Conservation (phyloP, 2,329 filamentous ascomycete genomes). For the Emergomyces africanus region DNA sequence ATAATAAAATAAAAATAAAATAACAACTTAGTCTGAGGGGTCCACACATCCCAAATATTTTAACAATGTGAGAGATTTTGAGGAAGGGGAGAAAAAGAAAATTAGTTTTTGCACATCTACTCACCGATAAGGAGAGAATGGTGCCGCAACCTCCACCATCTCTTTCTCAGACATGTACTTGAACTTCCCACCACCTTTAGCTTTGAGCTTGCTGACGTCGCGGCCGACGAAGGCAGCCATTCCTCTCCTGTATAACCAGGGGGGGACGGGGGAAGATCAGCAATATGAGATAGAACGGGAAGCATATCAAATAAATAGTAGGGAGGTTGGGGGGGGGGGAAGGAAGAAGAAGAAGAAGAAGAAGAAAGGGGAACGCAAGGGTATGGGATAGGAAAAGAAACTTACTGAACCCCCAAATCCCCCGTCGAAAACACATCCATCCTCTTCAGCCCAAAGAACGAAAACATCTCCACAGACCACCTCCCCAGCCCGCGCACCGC, state of each 20-base stretch:
- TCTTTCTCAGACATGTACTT: conserved; percentile 96
- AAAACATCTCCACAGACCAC: conserved; percentile 98
- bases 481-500: conserved; percentile 75
- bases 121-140: conserved; percentile 68
- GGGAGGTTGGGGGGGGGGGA: neutral
- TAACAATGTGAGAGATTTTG: neutral
- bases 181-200: conserved; percentile 72
- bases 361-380: too few species aligned
- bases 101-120: conserved; percentile 13
- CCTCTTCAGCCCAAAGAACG: conserved; percentile 84
- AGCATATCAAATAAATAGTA: neutral
- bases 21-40: too few species aligned
- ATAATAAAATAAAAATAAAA: too few species aligned
- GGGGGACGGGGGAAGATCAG: neutral
- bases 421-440: conserved; percentile 89
- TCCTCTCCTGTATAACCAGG: conserved; percentile 43
- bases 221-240: conserved; percentile 79
- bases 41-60: neutral
- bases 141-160: conserved; percentile 70
- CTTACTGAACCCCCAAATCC: conserved; percentile 77
- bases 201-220: conserved; percentile 74
- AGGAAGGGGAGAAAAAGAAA: conserved; percentile 7
- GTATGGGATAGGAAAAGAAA: conserved; percentile 9
- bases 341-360: too few species aligned
- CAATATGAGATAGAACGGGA: neutral